These are phyloP conservation scores for Thraustochytrium striatum DNA, from an alignment of 352 stramenopile genomes.

Conservation along the genomic window DNA sequence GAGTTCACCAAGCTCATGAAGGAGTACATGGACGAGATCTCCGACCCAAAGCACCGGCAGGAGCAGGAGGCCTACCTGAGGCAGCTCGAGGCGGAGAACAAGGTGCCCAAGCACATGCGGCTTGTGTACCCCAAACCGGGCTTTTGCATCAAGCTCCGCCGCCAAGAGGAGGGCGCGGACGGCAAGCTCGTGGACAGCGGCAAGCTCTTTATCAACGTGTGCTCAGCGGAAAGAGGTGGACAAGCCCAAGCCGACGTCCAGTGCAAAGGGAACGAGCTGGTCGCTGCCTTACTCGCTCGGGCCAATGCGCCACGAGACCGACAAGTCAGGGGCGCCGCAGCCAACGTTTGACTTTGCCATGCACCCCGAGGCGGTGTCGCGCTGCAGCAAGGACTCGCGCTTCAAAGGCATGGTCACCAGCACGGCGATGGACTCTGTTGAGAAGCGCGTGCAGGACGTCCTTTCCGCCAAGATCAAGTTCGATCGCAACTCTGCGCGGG, in stretches of 20 bases:
- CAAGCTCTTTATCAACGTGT: constrained; percentile 90
- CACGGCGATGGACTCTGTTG: constrained; percentile 75
- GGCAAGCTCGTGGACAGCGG: constrained; percentile 41
- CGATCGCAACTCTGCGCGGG: constrained; percentile 50
- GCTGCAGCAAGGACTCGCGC: constrained; percentile 59
- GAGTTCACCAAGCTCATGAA: constrained; percentile 83
- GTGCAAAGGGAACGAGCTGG: constrained; percentile 62
- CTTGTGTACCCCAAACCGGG: constrained; percentile 72
- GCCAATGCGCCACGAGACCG: constrained; percentile 75
- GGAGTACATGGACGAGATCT: constrained; percentile 89
- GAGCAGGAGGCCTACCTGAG: constrained; percentile 83
- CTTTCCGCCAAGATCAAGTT: constrained; percentile 55
- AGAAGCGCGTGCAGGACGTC: constrained; percentile 61
- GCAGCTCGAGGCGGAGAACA: constrained; percentile 78
- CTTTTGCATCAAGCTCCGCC: constrained; percentile 85
- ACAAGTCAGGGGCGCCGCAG: constrained; percentile 68
- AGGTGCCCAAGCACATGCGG: constrained; percentile 74
- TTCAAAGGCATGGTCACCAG: constrained; percentile 78
- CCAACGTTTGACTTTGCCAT: constrained; percentile 85
- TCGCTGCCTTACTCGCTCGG: constrained; percentile 81
- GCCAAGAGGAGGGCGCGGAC: constrained; percentile 51
- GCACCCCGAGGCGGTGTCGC: constrained; percentile 72
- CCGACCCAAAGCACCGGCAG: constrained; percentile 73
- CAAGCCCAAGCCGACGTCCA: constrained; percentile 64
- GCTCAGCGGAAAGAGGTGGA: constrained; percentile 74